Conservation (phyloP, 1,284 basidiomycete genomes). For the Fomitopsis pinicola region DNA sequence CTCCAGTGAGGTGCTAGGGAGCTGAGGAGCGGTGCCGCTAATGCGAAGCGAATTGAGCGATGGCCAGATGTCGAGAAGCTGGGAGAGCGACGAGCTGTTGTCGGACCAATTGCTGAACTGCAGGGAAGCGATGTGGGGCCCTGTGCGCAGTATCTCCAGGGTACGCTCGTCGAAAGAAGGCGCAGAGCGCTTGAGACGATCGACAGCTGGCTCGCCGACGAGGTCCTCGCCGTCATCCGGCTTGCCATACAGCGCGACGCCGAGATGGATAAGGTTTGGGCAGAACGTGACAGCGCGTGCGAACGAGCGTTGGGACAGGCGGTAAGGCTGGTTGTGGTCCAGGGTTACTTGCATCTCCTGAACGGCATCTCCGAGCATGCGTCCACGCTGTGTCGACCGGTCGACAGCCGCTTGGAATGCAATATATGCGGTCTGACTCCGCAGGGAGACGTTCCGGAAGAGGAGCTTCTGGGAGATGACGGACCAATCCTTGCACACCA, state of each 20-base stretch:
- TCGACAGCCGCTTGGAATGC: conserved; percentile 51
- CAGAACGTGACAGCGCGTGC: conserved; percentile 53
- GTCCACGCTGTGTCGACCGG: conserved; percentile 40
- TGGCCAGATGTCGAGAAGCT: conserved; percentile 61
- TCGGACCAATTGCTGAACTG: conserved; percentile 69
- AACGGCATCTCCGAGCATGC: conserved; percentile 48
- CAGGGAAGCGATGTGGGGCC: conserved; percentile 51
- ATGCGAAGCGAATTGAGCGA: conserved; percentile 50
- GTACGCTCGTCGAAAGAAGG: conserved; percentile 53
- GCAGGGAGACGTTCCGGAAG: conserved; percentile 52
- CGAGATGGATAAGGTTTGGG: conserved; percentile 52
- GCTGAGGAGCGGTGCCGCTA: conserved; percentile 52
- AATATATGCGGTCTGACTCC: conserved; percentile 45
- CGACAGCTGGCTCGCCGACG: conserved; percentile 39
- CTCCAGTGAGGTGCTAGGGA: conserved; percentile 37
- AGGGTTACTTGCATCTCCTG: conserved; percentile 48
- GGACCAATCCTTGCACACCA: conserved; percentile 66
- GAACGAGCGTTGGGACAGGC: conserved; percentile 51
- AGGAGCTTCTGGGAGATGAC: conserved; percentile 56
- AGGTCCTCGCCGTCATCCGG: conserved; percentile 42
- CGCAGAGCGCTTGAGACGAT: conserved; percentile 45
- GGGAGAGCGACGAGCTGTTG: conserved; percentile 49
- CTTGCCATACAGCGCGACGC: conserved; percentile 55
- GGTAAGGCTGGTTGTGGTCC: conserved; percentile 62
- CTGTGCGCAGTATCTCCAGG: conserved; percentile 46